Conservation (phyloP, 1,284 basidiomycete species). For the Caloboletus firmus region DNA sequence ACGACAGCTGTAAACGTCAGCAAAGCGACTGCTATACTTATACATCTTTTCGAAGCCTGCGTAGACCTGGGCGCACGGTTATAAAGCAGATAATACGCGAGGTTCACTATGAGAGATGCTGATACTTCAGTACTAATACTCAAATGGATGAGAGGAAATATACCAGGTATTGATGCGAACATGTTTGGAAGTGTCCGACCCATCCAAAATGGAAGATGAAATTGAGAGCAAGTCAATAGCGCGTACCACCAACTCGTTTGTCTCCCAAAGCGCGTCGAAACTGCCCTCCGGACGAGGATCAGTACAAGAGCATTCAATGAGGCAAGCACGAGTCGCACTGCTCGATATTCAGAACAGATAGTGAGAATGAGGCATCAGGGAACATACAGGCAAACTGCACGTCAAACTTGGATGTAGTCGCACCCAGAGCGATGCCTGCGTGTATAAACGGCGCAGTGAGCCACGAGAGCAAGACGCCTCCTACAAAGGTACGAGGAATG, state of each 20-base stretch:
- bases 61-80: conserved; percentile 45
- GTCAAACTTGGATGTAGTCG: conserved; percentile 54
- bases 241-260: conserved; percentile 60
- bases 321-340: conserved; percentile 79
- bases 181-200: conserved; percentile 93
- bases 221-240: conserved; percentile 76
- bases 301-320: conserved; percentile 67
- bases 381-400: conserved; percentile 63
- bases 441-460: conserved; percentile 47
- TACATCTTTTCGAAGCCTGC: conserved; percentile 38
- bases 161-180: conserved; percentile 82
- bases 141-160: conserved; percentile 19
- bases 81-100: conserved; percentile 59
- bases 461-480: conserved; percentile 64
- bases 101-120: conserved; percentile 52
- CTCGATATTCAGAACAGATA: background rate
- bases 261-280: conserved; percentile 63
- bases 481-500: conserved; percentile 86
- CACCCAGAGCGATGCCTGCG: conserved; percentile 41
- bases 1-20: conserved; percentile 73
- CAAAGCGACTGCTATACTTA: conserved; percentile 44
- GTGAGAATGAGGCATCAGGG: background rate
- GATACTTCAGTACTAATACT: conserved; percentile 1
- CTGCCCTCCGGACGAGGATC: conserved; percentile 61
- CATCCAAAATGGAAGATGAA: conserved; percentile 93